These are phyloP conservation scores for Hapsidospora chrysogenum DNA, from an alignment of 495 filamentous ascomycete species.

Conservation along the genomic window DNA sequence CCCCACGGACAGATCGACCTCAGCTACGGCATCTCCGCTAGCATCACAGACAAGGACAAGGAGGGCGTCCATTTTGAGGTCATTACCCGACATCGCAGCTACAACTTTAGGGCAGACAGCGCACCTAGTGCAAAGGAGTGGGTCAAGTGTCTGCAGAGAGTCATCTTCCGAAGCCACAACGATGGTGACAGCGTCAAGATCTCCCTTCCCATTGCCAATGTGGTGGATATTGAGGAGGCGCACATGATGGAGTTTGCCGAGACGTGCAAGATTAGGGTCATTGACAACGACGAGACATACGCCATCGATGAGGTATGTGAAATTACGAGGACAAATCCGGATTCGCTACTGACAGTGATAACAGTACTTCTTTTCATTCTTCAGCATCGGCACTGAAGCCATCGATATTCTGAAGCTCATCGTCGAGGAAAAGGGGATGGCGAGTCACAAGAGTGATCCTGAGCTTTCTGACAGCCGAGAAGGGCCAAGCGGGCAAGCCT, in stretches of 20 bases:
- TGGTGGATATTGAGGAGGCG: slow-evolving; percentile 86
- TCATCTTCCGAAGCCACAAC: slow-evolving; percentile 91
- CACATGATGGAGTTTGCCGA: slow-evolving; percentile 85
- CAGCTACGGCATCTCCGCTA: slow-evolving; percentile 78
- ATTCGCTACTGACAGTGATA: slow-evolving; percentile 7
- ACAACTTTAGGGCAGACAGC: slow-evolving; percentile 84
- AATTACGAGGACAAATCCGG: neutral
- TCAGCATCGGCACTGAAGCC: slow-evolving; percentile 72
- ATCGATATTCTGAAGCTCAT: slow-evolving; percentile 60
- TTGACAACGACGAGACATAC: slow-evolving; percentile 84
- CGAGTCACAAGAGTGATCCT: too few relatives aligned
- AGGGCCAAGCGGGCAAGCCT: too few relatives aligned
- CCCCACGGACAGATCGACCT: slow-evolving; percentile 85
- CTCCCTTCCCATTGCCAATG: slow-evolving; percentile 69
- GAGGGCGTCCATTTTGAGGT: slow-evolving; percentile 63
- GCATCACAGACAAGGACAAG: slow-evolving; percentile 54
- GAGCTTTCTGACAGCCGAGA: too few relatives aligned
- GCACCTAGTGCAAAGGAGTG: slow-evolving; percentile 83
- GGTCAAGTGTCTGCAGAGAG: slow-evolving; percentile 85
- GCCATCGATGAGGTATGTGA: slow-evolving; percentile 77
- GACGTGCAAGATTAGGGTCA: slow-evolving; percentile 81
- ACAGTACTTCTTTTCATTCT: slow-evolving; percentile 94
- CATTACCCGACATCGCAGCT: slow-evolving; percentile 65
- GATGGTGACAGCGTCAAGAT: slow-evolving; percentile 97
- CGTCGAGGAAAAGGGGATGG: slow-evolving; percentile 30